Evolutionary conservation across 2,329 filamentous ascomycete genomes (phyloP), one percentile per base, ranked within the genome.

Genomic region (Trichoderma arundinaceum): DNA sequence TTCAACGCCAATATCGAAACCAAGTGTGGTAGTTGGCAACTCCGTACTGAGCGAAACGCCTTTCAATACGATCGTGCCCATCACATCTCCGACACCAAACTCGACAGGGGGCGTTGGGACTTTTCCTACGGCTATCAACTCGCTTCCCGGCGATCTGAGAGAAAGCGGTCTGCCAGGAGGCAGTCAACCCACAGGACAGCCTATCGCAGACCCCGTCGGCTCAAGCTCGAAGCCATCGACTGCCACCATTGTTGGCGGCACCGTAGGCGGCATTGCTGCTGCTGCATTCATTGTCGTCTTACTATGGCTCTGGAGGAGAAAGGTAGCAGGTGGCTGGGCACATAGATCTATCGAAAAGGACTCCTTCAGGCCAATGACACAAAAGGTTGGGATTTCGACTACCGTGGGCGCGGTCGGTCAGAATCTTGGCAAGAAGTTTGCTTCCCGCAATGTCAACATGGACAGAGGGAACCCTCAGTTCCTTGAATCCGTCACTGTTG

Each of bases 401-500:
- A 44, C 39, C 2, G 1, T 66, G 32, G 63, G 46, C 13, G 63
- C 63, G 15, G 44, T 59, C 12, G 22, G 53, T 13, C 48, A 54
- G 10, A 44, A 56, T 1, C 7, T 66, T 32, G 28, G 58, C 12
- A 51, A 53, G 22, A 66, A 65, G 22, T 33, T 44, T 17, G 41
- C 58, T 32, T 51, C 28, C 66, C 62, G 52, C 75, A 76, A 53
- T 1, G 80, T 85, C 35, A 81, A 85, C 65, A 77, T 85, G 68
- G 80, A 86, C 72, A 77, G 82, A 54, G 82, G 83, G 7, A 84
- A 82, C 69, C 85, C 84, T 8, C 84, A 86, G 69, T 85, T 83
- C 67, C 76, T 80, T 66, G 76, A 79, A 28, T 64, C 73, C 1
- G 65, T 69, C 59, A 67, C 68, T 12, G 72, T 84, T 80, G 80